Conservation (phyloP, 176 grass and related monocot genomes). For the Dactylis glomerata region DNA sequence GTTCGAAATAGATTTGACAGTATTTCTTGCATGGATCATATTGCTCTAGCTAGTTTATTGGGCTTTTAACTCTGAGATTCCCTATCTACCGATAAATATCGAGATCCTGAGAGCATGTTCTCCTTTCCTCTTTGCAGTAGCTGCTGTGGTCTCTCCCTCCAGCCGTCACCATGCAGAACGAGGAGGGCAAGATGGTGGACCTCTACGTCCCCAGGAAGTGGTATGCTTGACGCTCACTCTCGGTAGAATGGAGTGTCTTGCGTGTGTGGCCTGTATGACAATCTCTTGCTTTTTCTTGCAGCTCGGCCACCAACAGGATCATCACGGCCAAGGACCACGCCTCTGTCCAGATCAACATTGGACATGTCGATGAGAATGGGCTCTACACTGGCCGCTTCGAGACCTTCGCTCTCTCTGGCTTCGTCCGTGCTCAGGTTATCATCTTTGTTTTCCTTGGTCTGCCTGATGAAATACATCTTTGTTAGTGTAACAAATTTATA, state of each 20-base stretch:
- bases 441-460: not conserved
- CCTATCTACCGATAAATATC: not conserved
- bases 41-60: not conserved
- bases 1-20: not conserved
- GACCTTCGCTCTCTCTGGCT: conserved; percentile 78
- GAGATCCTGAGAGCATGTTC: not conserved
- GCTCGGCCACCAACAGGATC: conserved; percentile 80
- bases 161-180: conserved; percentile 59
- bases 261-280: not conserved
- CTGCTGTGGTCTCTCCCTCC: conserved; percentile 1
- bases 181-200: conserved; percentile 70
- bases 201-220: conserved; percentile 79
- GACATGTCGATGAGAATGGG: conserved; percentile 73
- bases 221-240: not conserved
- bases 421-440: conserved; percentile 73
- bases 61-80: not conserved
- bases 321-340: conserved; percentile 73
- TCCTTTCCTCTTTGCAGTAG: not conserved
- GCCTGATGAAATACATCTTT: not conserved
- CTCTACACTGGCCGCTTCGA: conserved; percentile 60
- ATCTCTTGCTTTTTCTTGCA: conserved; percentile 23
- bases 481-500: too few relatives aligned
- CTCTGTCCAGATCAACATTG: conserved; percentile 82
- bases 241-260: not conserved
- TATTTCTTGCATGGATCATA: not conserved